phyloP scores from a whole-genome alignment of 352 stramenopile genomes.

The Hyaloperonospora brassicae region DNA sequence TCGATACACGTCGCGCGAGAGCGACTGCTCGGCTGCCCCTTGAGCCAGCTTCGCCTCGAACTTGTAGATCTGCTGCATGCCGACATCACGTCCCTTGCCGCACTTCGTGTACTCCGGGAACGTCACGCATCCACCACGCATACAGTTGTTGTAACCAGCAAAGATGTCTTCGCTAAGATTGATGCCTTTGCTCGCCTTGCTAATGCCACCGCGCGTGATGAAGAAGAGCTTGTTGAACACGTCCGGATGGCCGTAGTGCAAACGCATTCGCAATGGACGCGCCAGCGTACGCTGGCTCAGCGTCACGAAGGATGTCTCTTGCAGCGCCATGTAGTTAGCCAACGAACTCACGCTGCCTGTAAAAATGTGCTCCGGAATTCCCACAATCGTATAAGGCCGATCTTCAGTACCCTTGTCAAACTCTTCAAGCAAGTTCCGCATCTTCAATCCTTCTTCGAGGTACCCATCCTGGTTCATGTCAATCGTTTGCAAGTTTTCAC shows the following conservation, averaged over 20 bases:
- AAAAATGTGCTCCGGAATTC: conserved; percentile 99
- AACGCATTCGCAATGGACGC: conserved; percentile 91
- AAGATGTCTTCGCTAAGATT: conserved; percentile 99
- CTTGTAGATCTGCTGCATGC: conserved; percentile 99
- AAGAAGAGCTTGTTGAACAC: conserved; percentile 99
- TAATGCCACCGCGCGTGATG: conserved; percentile 97
- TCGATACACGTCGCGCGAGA: conserved; percentile 96
- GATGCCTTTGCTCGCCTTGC: conserved; percentile 98
- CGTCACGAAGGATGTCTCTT: conserved; percentile 98
- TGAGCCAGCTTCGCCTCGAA: conserved; percentile 98
- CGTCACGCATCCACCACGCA: conserved; percentile 91
- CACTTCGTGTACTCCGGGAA: conserved; percentile 99
- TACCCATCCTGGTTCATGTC: conserved; percentile 99
- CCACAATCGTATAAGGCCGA: conserved; percentile 91
- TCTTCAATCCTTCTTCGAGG: conserved; percentile 98
- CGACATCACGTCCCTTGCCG: conserved; percentile 98
- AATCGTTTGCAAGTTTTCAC: conserved; percentile 97
- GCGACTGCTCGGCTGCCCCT: conserved; percentile 95
- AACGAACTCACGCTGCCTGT: conserved; percentile 97
- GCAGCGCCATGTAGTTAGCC: conserved; percentile 99
- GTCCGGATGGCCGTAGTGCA: conserved; percentile 98
- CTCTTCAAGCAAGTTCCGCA: conserved; percentile 97
- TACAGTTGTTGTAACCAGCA: conserved; percentile 97
- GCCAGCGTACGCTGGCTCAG: conserved; percentile 95
- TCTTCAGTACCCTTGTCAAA: conserved; percentile 84